These are phyloP conservation scores for Tuber brumale DNA, from an alignment of 495 filamentous ascomycete species.

Conservation along the genomic window DNA sequence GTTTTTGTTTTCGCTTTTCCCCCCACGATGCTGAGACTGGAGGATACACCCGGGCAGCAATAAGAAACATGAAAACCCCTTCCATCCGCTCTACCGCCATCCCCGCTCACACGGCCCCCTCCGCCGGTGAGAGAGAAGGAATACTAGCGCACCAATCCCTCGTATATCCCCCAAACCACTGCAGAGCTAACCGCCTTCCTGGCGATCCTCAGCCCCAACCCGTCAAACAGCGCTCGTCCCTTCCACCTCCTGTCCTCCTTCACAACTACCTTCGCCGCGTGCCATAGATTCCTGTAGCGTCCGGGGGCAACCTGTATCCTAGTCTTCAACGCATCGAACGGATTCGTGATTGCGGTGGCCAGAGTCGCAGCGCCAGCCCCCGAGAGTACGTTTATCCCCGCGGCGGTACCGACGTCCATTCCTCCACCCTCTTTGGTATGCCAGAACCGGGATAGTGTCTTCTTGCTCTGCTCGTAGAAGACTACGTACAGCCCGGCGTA, in stretches of 20 bases:
- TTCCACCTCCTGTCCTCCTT: slow-evolving; percentile 52
- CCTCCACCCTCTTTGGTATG: slow-evolving; percentile 15
- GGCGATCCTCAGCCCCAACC: slow-evolving; percentile 77
- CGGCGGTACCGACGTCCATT: slow-evolving; percentile 44
- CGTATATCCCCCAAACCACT: slow-evolving; percentile 93
- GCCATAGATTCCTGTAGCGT: slow-evolving; percentile 77
- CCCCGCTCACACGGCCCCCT: background rate
- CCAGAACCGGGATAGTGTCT: slow-evolving; percentile 49
- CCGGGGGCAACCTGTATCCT: slow-evolving; percentile 81
- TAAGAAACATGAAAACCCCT: background rate
- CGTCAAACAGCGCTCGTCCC: slow-evolving; percentile 69
- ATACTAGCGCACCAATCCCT: slow-evolving; percentile 70
- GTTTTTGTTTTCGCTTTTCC: background rate
- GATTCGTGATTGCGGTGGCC: slow-evolving; percentile 84
- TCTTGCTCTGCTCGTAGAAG: slow-evolving; percentile 88
- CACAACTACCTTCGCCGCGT: slow-evolving; percentile 66
- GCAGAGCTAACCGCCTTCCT: slow-evolving; percentile 88
- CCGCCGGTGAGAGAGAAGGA: background rate
- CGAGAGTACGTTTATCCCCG: slow-evolving; percentile 75
- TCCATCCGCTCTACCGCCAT: background rate
- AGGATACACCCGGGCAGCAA: background rate
- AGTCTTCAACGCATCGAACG: slow-evolving; percentile 95
- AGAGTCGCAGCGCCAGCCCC: slow-evolving; percentile 71
- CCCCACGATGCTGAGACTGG: background rate
- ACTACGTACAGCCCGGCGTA: slow-evolving; percentile 93